Conservation (phyloP, 108 stramenopile species). For the Skeletonema grethae region DNA sequence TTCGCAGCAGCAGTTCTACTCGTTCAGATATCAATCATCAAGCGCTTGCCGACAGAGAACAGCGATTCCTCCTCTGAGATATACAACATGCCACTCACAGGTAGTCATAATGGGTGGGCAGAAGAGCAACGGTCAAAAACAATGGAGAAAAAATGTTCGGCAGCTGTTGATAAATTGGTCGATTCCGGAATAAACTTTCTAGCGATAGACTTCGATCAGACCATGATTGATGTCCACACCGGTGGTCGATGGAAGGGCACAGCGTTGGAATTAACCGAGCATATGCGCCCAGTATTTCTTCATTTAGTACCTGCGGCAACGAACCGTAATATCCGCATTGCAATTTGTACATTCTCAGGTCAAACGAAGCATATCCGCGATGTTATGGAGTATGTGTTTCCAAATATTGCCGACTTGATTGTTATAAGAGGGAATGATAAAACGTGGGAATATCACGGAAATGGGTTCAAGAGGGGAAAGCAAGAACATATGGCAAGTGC, state of each 20-base stretch:
- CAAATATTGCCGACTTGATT: conserved; percentile 56
- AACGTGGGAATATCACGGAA: conserved; percentile 84
- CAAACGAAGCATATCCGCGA: conserved; percentile 78
- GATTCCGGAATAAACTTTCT: conserved; percentile 83
- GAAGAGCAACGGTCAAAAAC: conserved; percentile 1
- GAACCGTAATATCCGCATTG: conserved; percentile 69
- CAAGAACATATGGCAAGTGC: conserved; percentile 94
- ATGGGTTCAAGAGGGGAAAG: conserved; percentile 79
- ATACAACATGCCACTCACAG: not conserved
- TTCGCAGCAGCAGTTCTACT: not conserved
- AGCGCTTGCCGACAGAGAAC: not conserved
- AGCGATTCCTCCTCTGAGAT: not conserved
- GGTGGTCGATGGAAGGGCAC: conserved; percentile 86
- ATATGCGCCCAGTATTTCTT: conserved; percentile 89
- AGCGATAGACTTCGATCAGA: conserved; percentile 94
- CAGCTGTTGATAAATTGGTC: conserved; percentile 40
- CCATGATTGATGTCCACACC: conserved; percentile 93
- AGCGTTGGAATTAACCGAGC: conserved; percentile 65
- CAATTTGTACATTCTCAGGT: conserved; percentile 89
- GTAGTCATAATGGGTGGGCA: not conserved
- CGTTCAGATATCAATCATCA: not conserved
- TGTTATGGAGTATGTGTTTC: conserved; percentile 66
- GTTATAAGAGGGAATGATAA: conserved; percentile 86
- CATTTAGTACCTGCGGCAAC: conserved; percentile 68
- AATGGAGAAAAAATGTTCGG: conserved; percentile 25